phyloP scores from a whole-genome alignment of 176 grass and related monocot species.

The Pontederia crassipes region DNA sequence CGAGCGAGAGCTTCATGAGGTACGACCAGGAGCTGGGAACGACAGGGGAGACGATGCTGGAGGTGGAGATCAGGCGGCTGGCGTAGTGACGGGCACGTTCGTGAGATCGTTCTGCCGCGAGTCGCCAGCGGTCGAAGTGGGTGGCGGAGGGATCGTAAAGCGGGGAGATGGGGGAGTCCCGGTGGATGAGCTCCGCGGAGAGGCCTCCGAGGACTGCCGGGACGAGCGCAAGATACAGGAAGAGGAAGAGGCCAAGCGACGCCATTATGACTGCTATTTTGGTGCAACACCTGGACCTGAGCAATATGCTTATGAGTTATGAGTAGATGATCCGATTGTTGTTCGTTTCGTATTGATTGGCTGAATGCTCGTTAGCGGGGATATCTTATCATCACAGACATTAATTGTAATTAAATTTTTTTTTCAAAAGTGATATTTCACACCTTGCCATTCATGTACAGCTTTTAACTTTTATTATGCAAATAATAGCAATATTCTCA shows the following conservation, averaged over 20 bases:
- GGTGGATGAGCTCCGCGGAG: conserved; percentile 16
- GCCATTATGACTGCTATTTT: not conserved
- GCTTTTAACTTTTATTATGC: too few species aligned
- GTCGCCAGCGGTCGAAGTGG: not conserved
- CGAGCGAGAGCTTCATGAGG: conserved; percentile 1
- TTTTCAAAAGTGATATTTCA: too few species aligned
- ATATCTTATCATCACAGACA: too few species aligned
- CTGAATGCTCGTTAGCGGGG: too few species aligned
- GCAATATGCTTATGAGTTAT: too few species aligned
- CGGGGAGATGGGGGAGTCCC: conserved; percentile 13
- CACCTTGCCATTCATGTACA: too few species aligned
- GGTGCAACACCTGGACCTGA: too few species aligned
- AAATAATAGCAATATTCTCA: too few species aligned
- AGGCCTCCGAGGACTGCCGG: not conserved
- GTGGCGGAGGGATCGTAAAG: conserved; percentile 6
- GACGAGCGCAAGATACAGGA: not conserved
- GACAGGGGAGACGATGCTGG: not conserved
- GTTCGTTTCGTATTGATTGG: too few species aligned
- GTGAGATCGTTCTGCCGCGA: not conserved
- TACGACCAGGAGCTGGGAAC: not conserved
- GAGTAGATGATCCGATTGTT: too few species aligned
- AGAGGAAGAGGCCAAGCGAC: not conserved
- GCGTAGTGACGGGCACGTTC: not conserved
- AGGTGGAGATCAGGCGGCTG: too few species aligned
- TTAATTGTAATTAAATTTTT: too few species aligned